Evolutionary conservation across 345 rosid genomes (phyloP).

Genomic region (Melaleuca quinquenervia): DNA sequence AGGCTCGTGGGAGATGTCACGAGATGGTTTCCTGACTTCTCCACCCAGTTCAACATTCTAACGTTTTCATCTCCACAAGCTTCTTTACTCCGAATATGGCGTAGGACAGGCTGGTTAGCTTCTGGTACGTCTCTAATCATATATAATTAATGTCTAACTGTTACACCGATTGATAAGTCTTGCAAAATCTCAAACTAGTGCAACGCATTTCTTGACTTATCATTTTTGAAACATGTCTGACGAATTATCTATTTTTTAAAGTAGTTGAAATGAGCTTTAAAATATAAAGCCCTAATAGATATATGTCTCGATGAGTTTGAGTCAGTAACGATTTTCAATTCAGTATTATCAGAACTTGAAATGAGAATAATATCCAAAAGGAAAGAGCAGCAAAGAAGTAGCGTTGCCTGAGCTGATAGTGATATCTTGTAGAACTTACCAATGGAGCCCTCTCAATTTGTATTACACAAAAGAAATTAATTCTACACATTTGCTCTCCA

Average conservation of each 20-base stretch:
- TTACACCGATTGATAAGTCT: neutral
- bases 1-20: neutral
- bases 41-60: neutral
- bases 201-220: neutral
- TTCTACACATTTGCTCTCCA: no score
- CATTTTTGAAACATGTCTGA: neutral
- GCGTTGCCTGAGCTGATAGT: neutral
- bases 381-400: neutral
- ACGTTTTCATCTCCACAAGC: neutral
- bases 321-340: neutral
- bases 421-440: neutral
- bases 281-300: neutral
- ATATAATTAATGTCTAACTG: fast-evolving
- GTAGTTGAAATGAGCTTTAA: neutral
- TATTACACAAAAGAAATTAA: no score
- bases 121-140: neutral
- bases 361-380: neutral
- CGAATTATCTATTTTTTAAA: neutral
- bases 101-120: neutral
- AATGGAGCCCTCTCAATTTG: no score
- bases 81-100: neutral
- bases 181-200: neutral
- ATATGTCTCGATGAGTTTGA: neutral
- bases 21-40: no score
- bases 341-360: neutral